Evolutionary conservation across 768 basidiomycete species (phyloP), one percentile per base, ranked within the genome.

Genomic region (Tulasnella sp.): DNA sequence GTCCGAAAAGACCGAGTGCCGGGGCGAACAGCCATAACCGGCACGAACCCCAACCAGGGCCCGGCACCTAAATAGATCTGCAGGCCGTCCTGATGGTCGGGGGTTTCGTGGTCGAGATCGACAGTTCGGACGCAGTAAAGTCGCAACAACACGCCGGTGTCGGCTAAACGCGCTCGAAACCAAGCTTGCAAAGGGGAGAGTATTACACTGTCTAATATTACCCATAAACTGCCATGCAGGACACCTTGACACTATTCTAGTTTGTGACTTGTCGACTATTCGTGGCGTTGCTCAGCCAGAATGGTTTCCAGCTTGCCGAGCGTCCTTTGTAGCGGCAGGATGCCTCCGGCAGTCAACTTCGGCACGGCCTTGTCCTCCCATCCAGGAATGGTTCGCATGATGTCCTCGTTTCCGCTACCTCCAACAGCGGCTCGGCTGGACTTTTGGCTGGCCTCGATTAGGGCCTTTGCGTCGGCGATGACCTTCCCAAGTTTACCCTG

Each of bases 281-380:
- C 62, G 31, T 16, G 27, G 27, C 24, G 24, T 19, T 27, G 62
- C 31, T 68, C 62, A 68, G 62, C 62, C n/a, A 68, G 52, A 62
- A 84, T 56, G 42, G 71, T 84, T 81, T 92, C 89, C 80, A 96
- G 85, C 85, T 90, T 94, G 75, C 83, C 85, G 84, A 96, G 86
- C 80, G 91, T 94, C 86, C 94, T 89, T 85, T 92, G 91, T 46
- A 96, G 86, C 18, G 91, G 89, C 82, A 96, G 91, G 79, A 93
- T 92, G 2, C 94, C 92, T 71, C 95, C 94, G n/a, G 89, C 85
- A 1, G 92, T 93, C 82, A 95, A 84, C 80, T 91, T 88, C n/a
- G 93, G 92, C 16, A 96, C 90, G 0, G 94, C 93, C 31, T 84
- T 83, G 52, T 89, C 89, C 27, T 82, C 83, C 73, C 87, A 84